A percentile compares a stretch with the other conserved stretches of the same genome.
phyloP scores from a whole-genome alignment of 352 stramenopile genomes.

The Pythium coloratum region DNA sequence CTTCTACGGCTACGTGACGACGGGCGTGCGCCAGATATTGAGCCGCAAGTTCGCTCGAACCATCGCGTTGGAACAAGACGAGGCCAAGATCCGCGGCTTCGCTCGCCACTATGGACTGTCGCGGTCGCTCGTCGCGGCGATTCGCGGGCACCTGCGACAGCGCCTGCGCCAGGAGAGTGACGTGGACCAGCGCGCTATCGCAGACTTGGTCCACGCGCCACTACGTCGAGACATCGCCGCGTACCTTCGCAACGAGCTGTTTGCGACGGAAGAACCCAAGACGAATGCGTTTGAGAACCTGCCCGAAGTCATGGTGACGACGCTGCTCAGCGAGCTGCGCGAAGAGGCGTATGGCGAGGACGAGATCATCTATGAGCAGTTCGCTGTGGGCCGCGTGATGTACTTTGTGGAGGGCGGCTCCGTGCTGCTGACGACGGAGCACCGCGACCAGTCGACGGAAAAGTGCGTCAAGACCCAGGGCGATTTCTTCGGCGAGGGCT shows the following conservation, averaged over 20 bases:
- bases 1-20: slow-evolving; percentile 35
- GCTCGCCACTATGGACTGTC: slow-evolving; percentile 22
- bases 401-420: slow-evolving; percentile 32
- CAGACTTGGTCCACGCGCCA: slow-evolving; percentile 15
- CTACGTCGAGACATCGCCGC: slow-evolving; percentile 22
- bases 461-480: slow-evolving; percentile 20
- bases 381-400: slow-evolving; percentile 22
- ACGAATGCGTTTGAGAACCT: slow-evolving; percentile 24
- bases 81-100: slow-evolving; percentile 23
- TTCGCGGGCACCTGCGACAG: slow-evolving; percentile 24
- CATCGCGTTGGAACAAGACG: slow-evolving; percentile 27
- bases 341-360: slow-evolving; percentile 27
- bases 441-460: slow-evolving; percentile 11
- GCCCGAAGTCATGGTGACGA: slow-evolving; percentile 16
- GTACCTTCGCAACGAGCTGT: slow-evolving; percentile 21
- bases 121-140: slow-evolving; percentile 10
- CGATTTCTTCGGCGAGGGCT: slow-evolving; percentile 31
- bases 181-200: slow-evolving; percentile 15
- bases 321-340: slow-evolving; percentile 22
- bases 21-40: slow-evolving; percentile 26
- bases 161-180: slow-evolving; percentile 25
- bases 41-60: slow-evolving; percentile 24
- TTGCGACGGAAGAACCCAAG: slow-evolving; percentile 13
- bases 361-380: slow-evolving; percentile 35
- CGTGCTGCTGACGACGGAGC: slow-evolving; percentile 19